Evolutionary conservation across 2,329 filamentous ascomycete species (phyloP), one percentile per base, ranked within the genome.

Genomic region (Septoria linicola): DNA sequence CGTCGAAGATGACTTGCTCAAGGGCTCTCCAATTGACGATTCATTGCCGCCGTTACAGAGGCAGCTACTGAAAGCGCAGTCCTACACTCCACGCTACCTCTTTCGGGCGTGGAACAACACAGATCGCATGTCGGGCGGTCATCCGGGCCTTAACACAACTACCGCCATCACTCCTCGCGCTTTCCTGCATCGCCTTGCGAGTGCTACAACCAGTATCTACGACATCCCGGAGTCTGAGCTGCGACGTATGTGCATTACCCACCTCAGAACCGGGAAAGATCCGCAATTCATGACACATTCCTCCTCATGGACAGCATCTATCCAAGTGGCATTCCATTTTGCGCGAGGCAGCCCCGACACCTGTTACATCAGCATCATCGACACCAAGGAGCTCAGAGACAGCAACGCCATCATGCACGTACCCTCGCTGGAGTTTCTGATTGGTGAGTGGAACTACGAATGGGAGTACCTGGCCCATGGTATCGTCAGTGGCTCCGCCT

Each of bases 401-500:
- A 17, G 19, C 8, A 49, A 49, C 17, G 27, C 25, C 3, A 49
- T 49, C 27, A 16, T 41, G 7, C 45, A 49, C 27, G 45, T 49
- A 21, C 36, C 27, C 6, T 16, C 13, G 8, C 37, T 49, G 8
- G 17, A 23, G 8, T 30, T 31, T 11, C 19, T 41, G 13, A 8
- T 41, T 7, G 34, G 35, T 11, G 2, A 19, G 16, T 4, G 2
- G 8, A 10, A 4, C 1, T 41, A 41, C n/a, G 19, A 13, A 8
- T 20, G 31, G 8, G 49, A 52, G 13, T 52, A 52, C 14, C 25
- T 52, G 23, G 49, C 37, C 14, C 23, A 52, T 17, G 49, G 49
- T 10, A 30, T 47, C 10, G 42, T 52, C 20, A 20, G 11, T 4
- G 42, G 42, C 4, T 11, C 49, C 5, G 49, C 49, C 8, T 20